These are phyloP conservation scores for Phlyctochytrium planicorne DNA, from an alignment of 192 early-diverging fungal species.

Conservation along the genomic window DNA sequence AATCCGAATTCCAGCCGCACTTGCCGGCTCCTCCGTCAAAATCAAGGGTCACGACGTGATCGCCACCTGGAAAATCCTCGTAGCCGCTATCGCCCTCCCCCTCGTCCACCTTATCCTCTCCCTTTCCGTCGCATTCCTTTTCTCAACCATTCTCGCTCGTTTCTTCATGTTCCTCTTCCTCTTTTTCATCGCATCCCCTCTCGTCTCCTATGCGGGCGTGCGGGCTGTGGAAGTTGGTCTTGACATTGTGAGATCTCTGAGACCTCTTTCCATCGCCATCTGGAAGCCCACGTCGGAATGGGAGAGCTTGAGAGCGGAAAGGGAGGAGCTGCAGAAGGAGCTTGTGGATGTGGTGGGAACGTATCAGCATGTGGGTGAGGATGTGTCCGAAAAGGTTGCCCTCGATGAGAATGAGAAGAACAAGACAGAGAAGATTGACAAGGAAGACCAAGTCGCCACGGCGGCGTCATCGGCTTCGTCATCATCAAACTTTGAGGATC, in stretches of 20 bases:
- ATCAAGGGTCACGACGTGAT: slow-evolving; percentile 92
- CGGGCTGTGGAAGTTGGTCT: slow-evolving; percentile 37
- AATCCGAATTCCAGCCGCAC: background rate
- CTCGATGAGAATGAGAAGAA: too few relatives aligned
- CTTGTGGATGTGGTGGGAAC: background rate
- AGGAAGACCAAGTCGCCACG: too few relatives aligned
- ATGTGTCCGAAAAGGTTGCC: too few relatives aligned
- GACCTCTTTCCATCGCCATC: slow-evolving; percentile 77
- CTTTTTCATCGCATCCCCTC: slow-evolving; percentile 54
- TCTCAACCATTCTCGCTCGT: slow-evolving; percentile 72
- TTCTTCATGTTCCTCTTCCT: slow-evolving; percentile 71
- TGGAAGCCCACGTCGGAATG: background rate
- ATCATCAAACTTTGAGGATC: too few relatives aligned
- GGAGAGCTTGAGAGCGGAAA: background rate
- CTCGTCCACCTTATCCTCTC: background rate
- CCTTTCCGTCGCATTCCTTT: slow-evolving; percentile 30
- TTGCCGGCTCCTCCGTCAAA: slow-evolving; percentile 83
- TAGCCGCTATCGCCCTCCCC: background rate
- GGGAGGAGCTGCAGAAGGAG: background rate
- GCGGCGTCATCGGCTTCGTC: too few relatives aligned
- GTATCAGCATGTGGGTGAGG: too few relatives aligned
- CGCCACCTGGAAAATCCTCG: slow-evolving; percentile 86
- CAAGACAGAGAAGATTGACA: too few relatives aligned
- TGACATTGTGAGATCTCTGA: slow-evolving; percentile 65
- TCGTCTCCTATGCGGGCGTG: slow-evolving; percentile 35